Evolutionary conservation across 345 rosid species (phyloP).

Genomic region (Boechera divaricarpa): DNA sequence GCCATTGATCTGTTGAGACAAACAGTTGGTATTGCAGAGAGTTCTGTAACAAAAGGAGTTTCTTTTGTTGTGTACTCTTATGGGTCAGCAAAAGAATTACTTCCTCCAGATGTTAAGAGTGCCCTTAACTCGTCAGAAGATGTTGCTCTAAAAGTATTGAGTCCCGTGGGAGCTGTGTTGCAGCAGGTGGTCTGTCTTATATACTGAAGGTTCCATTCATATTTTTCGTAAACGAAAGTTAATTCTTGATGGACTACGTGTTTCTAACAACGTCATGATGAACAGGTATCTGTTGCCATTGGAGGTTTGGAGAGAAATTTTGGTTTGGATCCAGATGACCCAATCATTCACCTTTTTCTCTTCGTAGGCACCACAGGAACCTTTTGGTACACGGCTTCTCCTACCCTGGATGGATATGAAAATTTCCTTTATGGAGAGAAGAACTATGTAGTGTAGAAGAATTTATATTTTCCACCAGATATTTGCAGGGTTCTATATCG

Average conservation of each 20-base stretch:
- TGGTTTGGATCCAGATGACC: constrained; percentile 90
- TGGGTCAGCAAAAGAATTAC: constrained; percentile 69
- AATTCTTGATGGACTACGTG: constrained; percentile 1
- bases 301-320: constrained; percentile 73
- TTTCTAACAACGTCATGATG: constrained; percentile 20
- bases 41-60: constrained; percentile 63
- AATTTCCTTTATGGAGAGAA: constrained; percentile 22
- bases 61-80: constrained; percentile 72
- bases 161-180: constrained; percentile 67
- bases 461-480: constrained; percentile 75
- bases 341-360: constrained; percentile 70
- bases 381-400: constrained; percentile 77
- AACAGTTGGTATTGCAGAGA: constrained; percentile 65
- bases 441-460: constrained; percentile 44
- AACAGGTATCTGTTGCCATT: constrained; percentile 47
- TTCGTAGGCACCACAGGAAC: constrained; percentile 69
- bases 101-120: constrained; percentile 72
- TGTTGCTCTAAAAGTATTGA: constrained; percentile 53
- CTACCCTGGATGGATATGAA: constrained; percentile 30
- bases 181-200: constrained; percentile 63
- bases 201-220: constrained; percentile 20
- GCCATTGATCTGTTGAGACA: constrained; percentile 72
- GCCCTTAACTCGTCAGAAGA: constrained; percentile 73
- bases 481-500: constrained; percentile 84
- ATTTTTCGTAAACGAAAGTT: not conserved